phyloP scores from a whole-genome alignment of 192 early-diverging fungal species.

The Coemansia sp. region DNA sequence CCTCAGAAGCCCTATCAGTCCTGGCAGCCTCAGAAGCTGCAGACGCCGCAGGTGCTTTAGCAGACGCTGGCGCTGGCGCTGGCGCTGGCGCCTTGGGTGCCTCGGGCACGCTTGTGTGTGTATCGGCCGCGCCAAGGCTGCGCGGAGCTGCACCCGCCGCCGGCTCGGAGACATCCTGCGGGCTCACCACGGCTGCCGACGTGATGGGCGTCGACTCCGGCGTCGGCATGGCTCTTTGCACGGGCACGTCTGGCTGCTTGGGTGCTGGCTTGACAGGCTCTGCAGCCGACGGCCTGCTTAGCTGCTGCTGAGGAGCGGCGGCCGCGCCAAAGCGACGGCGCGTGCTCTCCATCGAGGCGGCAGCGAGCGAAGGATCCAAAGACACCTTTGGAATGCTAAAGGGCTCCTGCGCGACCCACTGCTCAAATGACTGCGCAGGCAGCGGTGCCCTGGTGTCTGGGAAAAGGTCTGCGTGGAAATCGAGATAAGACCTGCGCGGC shows the following conservation, averaged over 20 bases:
- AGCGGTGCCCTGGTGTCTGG: constrained; percentile 70
- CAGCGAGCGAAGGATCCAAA: constrained; percentile 26
- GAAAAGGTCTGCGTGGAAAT: constrained; percentile 83
- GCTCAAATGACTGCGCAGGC: constrained; percentile 55
- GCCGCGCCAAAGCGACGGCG: constrained; percentile 9
- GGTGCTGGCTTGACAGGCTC: not conserved
- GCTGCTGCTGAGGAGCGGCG: not conserved
- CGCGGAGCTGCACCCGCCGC: not conserved
- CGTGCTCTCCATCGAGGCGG: constrained; percentile 20
- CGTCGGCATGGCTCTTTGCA: not conserved
- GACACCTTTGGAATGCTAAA: constrained; percentile 25
- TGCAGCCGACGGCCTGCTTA: constrained; percentile 4
- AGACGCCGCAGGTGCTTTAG: not conserved
- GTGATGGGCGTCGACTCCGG: not conserved
- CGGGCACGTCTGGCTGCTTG: not conserved
- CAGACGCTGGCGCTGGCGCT: no score
- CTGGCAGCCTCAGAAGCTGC: not conserved
- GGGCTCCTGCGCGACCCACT: constrained; percentile 62
- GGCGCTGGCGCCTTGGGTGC: not conserved
- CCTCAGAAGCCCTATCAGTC: not conserved
- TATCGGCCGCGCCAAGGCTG: no score
- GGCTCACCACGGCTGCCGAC: not conserved
- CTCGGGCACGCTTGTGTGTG: no score
- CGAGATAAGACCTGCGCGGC: constrained; percentile 68
- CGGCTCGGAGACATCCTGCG: not conserved